Percentiles rank a stretch among this genome's conserved stretches.
phyloP scores from a whole-genome alignment of 768 basidiomycete species.

The Kwoniella botswanensis region DNA sequence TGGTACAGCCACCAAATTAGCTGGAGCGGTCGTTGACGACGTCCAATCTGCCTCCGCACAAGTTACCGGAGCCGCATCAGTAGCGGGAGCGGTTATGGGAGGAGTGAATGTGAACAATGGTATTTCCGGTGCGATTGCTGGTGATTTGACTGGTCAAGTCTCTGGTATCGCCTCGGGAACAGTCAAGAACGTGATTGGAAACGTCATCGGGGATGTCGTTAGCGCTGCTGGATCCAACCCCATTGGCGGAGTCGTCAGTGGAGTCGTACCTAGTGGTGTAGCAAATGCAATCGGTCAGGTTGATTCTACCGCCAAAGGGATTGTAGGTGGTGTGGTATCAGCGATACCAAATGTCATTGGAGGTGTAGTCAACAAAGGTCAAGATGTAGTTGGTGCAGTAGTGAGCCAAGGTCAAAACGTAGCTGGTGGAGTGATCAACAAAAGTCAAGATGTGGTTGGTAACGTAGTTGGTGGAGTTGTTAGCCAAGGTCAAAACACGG shows the following conservation, averaged over 20 bases:
- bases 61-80: slow-evolving; percentile 7
- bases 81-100: slow-evolving; percentile 8
- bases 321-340: background rate
- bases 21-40: background rate
- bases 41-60: slow-evolving; percentile 14
- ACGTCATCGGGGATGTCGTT: slow-evolving; percentile 3
- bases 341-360: background rate
- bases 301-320: background rate
- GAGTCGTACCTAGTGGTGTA: background rate
- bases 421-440: background rate
- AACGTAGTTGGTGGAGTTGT: slow-evolving; percentile 8
- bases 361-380: background rate
- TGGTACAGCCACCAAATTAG: slow-evolving; percentile 8
- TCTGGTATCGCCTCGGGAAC: background rate
- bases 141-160: slow-evolving; percentile 12
- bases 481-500: background rate
- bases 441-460: background rate
- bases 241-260: background rate
- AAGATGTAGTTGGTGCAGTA: slow-evolving; percentile 4
- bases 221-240: background rate
- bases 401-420: slow-evolving; percentile 8
- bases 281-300: background rate
- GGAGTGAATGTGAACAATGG: slow-evolving; percentile 9
- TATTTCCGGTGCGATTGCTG: background rate
- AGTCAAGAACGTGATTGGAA: slow-evolving; percentile 1